Percentiles rank a stretch among this genome's conserved stretches.
phyloP scores from a whole-genome alignment of 768 basidiomycete genomes.

The Pleurotus ostreatus region DNA sequence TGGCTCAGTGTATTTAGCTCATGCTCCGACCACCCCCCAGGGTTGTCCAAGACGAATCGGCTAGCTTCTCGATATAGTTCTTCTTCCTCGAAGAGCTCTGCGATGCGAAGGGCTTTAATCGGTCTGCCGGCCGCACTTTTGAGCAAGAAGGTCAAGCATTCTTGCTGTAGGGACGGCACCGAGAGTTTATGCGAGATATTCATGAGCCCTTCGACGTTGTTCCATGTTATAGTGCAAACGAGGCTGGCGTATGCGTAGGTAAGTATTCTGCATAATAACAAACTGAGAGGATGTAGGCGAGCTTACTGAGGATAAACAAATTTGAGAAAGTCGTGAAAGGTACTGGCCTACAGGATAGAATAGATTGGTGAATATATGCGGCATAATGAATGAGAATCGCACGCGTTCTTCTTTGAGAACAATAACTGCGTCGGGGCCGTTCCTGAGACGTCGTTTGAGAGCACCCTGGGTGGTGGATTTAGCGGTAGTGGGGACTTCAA shows the following conservation, averaged over 20 bases:
- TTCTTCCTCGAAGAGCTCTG: slow-evolving; percentile 87
- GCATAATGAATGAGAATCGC: slow-evolving; percentile 13
- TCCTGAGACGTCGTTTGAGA: slow-evolving; percentile 34
- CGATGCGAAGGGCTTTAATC: slow-evolving; percentile 89
- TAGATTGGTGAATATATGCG: not conserved
- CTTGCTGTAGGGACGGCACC: slow-evolving; percentile 73
- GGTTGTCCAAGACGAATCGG: slow-evolving; percentile 90
- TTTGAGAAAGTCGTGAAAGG: slow-evolving; percentile 91
- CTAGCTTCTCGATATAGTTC: slow-evolving; percentile 88
- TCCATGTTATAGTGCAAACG: slow-evolving; percentile 93
- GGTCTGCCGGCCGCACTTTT: slow-evolving; percentile 91
- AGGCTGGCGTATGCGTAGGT: slow-evolving; percentile 39
- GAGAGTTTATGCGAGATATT: slow-evolving; percentile 89
- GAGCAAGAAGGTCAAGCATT: slow-evolving; percentile 84
- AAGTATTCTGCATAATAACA: not conserved
- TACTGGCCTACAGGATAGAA: slow-evolving; percentile 49
- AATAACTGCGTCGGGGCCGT: slow-evolving; percentile 77
- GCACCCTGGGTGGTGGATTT: slow-evolving; percentile 30
- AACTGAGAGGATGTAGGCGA: not conserved
- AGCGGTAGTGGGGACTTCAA: slow-evolving; percentile 4
- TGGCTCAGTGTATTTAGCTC: slow-evolving; percentile 79
- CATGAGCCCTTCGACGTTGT: slow-evolving; percentile 89
- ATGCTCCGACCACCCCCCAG: slow-evolving; percentile 78
- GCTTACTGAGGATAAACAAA: slow-evolving; percentile 91
- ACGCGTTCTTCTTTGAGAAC: slow-evolving; percentile 88